Evolutionary conservation across 495 filamentous ascomycete species (phyloP).

Genomic region (Cetradonia linearis): DNA sequence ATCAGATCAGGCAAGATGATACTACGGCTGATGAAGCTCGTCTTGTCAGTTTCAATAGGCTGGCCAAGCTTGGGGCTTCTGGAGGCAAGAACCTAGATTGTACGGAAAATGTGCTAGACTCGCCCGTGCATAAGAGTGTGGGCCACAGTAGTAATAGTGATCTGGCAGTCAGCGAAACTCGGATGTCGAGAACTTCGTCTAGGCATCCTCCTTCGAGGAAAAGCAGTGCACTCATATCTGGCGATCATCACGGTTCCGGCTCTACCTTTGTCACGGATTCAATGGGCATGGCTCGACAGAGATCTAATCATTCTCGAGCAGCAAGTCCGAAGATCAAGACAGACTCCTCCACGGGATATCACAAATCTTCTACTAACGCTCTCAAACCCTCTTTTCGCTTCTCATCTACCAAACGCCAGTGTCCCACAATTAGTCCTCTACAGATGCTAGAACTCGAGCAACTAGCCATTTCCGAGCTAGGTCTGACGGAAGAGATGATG

Average conservation of each 20-base stretch:
- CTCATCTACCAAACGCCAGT: conserved; percentile 54
- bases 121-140: conserved; percentile 34
- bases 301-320: conserved; percentile 25
- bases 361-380: conserved; percentile 30
- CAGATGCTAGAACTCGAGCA: conserved; percentile 89
- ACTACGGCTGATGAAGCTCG: conserved; percentile 78
- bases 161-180: conserved; percentile 46
- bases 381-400: conserved; percentile 34
- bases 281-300: neutral
- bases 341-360: conserved; percentile 24
- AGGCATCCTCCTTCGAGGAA: conserved; percentile 51
- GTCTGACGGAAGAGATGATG: conserved; percentile 78
- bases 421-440: conserved; percentile 70
- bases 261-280: conserved; percentile 11
- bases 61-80: conserved; percentile 63
- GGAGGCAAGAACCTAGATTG: conserved; percentile 86
- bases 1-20: conserved; percentile 78
- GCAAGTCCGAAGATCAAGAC: conserved; percentile 36
- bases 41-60: conserved; percentile 77
- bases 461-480: conserved; percentile 70
- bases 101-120: conserved; percentile 81
- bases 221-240: conserved; percentile 38
- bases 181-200: conserved; percentile 39
- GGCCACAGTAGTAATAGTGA: conserved; percentile 58
- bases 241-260: conserved; percentile 4